Base-by-base conservation (phyloP, 2,329 filamentous ascomycete genomes). In the Paraphaeosphaeria sporulosa region DNA sequence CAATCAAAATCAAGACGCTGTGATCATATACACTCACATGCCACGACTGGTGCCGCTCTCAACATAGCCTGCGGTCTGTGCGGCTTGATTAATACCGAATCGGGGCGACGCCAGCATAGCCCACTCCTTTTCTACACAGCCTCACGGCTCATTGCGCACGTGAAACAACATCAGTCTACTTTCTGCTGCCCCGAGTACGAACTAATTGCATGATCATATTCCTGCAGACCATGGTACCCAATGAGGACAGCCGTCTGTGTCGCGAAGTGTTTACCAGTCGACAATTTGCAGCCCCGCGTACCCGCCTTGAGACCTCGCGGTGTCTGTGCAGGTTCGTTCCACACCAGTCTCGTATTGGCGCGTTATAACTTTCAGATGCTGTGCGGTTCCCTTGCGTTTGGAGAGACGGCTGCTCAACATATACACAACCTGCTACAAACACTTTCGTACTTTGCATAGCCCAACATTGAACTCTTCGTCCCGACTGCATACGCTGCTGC, bases 171-270 rank as follows among this genome's bases (percentile, higher is more conserved):
- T n/a, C n/a, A n/a, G n/a, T n/a, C n/a, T n/a, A n/a, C n/a, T n/a
- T n/a, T n/a, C n/a, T n/a, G n/a, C n/a, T n/a, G n/a, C n/a, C n/a
- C n/a, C n/a, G n/a, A n/a, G n/a, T n/a, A n/a, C n/a, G n/a, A n/a
- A n/a, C n/a, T n/a, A n/a, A n/a, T n/a, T n/a, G n/a, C n/a, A n/a
- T n/a, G n/a, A n/a, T n/a, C n/a, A n/a, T n/a, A n/a, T n/a, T n/a
- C n/a, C n/a, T n/a, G n/a, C n/a, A n/a, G n/a, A n/a, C n/a, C n/a
- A n/a, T n/a, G n/a, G n/a, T n/a, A n/a, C n/a, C n/a, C n/a, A n/a
- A n/a, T n/a, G n/a, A n/a, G n/a, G n/a, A 40, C 25, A 52, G 49
- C 34, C 49, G 34, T 40, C 49, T 52, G 49, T 52, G 49, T 21
- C 13, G 36, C 48, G 5, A 27, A 21, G 27, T 52, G 34, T 53